Base-by-base conservation (phyloP, 2,329 filamentous ascomycete species). In the Apiospora malaysiana region DNA sequence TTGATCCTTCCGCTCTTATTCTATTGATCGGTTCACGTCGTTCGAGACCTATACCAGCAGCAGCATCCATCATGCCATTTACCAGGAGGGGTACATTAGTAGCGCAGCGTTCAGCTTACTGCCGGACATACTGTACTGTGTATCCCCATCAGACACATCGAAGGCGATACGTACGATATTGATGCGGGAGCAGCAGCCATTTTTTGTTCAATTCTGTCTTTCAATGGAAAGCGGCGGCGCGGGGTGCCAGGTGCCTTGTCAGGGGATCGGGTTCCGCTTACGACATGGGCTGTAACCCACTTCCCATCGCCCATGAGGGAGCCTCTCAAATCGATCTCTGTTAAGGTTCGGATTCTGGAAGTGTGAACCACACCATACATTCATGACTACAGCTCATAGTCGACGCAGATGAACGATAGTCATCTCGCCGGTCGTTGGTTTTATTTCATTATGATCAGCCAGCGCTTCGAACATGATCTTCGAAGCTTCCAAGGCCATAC, bases 1-100 rank as follows among this genome's bases (percentile, higher is more conserved):
- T 16, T 32, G 25, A 27, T 12, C 3, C 23, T 25, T 12, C 51
- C n/a, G 3, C 51, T 2, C 16, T 21, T 37, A 6, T 59, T 59
- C 51, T 32, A 32, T 59, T 27, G 16, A 32, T 59, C 51, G 16
- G 51, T 59, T 59, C 51, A 59, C 27, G 51, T 59, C 51, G 51
- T 59, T 59, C 51, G 51, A 59, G 51, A n/a, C 21, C 27, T 59
- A 21, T 59, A 16, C 25, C 51, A 21, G 32, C 51, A 37, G 51
- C 27, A 59, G 2, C 7, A 37, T 10, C 16, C 14, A 37, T 59
- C 51, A 59, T 59, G 21, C 51, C 51, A 59, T 37, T 32, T 27
- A 1, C 49, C 47, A 51, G 37, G 56, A 40, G 27, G 56, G 56
- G 32, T 40, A 40, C 6, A 1, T 32, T 27, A 8, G 6, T 37